Percentiles rank a stretch among this genome's conserved stretches.
Evolutionary conservation across 2,329 filamentous ascomycete species (phyloP).

Genomic region (Exophiala sp.): DNA sequence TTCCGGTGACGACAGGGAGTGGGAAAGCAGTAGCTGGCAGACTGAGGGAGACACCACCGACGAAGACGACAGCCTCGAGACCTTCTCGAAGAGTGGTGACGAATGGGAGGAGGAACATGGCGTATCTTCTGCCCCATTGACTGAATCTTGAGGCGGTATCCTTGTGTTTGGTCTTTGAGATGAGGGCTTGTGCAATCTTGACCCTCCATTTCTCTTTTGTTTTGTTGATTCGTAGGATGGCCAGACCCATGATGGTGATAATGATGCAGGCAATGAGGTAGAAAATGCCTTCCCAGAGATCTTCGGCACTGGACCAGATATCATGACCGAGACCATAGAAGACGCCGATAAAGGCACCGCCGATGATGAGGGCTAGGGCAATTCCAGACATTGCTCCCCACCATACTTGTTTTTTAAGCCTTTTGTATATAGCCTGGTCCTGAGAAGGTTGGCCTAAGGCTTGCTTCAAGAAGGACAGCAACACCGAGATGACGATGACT

Average conservation of each 20-base stretch:
- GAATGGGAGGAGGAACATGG: conserved; percentile 83
- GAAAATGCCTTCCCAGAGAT: conserved; percentile 80
- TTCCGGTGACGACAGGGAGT: conserved; percentile 68
- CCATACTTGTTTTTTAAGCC: conserved; percentile 65
- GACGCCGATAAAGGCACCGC: conserved; percentile 65
- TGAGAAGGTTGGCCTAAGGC: conserved; percentile 61
- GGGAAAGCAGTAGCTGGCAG: conserved; percentile 74
- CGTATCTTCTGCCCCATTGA: conserved; percentile 69
- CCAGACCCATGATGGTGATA: conserved; percentile 76
- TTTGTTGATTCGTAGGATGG: conserved; percentile 75
- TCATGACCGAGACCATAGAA: conserved; percentile 69
- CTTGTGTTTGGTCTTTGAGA: conserved; percentile 47
- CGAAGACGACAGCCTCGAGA: conserved; percentile 80
- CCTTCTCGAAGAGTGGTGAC: conserved; percentile 84
- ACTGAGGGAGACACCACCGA: conserved; percentile 76
- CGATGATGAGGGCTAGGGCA: conserved; percentile 62
- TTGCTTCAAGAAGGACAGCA: conserved; percentile 81
- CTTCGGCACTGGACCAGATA: conserved; percentile 64
- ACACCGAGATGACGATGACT: conserved; percentile 79
- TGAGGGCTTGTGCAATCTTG: conserved; percentile 70
- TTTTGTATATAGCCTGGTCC: conserved; percentile 63
- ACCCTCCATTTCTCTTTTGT: conserved; percentile 83
- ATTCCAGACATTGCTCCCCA: conserved; percentile 61
- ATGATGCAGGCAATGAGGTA: conserved; percentile 71
- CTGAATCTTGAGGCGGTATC: conserved; percentile 52